These are phyloP conservation scores for Cyclotella atomus DNA, from an alignment of 108 stramenopile species.

Conservation along the genomic window DNA sequence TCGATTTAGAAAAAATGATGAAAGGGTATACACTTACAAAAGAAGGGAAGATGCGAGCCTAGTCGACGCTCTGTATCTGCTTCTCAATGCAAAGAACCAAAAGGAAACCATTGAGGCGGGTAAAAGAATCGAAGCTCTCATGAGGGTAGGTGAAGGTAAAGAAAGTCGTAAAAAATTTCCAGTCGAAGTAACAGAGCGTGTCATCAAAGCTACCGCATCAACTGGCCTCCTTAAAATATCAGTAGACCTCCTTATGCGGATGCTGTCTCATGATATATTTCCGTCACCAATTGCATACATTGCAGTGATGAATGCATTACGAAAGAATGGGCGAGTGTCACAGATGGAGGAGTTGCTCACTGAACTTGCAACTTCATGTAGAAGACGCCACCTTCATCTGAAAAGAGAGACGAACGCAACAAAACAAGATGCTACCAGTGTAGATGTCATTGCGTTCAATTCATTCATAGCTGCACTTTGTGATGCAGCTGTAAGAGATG, in stretches of 20 bases:
- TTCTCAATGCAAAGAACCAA: conserved; percentile 39
- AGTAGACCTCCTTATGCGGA: conserved; percentile 31
- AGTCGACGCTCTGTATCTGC: conserved; percentile 43
- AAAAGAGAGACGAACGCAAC: conserved; percentile 3
- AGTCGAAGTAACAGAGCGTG: conserved; percentile 58
- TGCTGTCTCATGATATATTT: conserved; percentile 29
- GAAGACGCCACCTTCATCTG: conserved; percentile 8
- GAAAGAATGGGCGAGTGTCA: conserved; percentile 47
- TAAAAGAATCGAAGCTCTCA: conserved; percentile 27
- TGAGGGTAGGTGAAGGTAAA: conserved; percentile 1
- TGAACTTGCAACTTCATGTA: conserved; percentile 40
- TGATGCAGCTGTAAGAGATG: conserved; percentile 46
- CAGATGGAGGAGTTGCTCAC: conserved; percentile 43
- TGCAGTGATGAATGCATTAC: conserved; percentile 51
- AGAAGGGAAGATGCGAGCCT: conserved; percentile 37
- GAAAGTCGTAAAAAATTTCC: conserved; percentile 28
- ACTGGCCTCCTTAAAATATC: conserved; percentile 63
- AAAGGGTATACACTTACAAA: conserved; percentile 22
- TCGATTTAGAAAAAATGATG: conserved; percentile 14
- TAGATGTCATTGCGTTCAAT: conserved; percentile 69
- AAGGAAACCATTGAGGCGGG: conserved; percentile 37
- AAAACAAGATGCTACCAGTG: neutral
- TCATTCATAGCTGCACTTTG: conserved; percentile 73
- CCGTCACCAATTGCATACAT: conserved; percentile 57
- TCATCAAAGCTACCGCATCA: conserved; percentile 62